Conservation (phyloP, 495 filamentous ascomycete species). For the Trichoderma asperelloides region DNA sequence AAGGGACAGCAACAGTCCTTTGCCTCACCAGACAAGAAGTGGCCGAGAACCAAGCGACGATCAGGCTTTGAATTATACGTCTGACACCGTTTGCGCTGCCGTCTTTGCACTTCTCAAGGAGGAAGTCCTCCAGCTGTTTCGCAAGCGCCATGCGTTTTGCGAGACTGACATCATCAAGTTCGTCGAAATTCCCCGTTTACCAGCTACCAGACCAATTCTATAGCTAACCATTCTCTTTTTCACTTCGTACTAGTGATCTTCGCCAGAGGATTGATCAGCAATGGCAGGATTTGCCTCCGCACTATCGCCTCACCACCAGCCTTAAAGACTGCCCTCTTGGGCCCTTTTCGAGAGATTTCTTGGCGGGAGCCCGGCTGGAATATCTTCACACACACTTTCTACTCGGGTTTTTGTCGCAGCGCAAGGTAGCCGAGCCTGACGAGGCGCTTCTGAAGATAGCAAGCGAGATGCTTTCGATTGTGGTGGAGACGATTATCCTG, state of each 20-base stretch:
- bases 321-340: not conserved
- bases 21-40: not conserved
- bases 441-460: conserved; percentile 23
- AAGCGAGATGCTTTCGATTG: conserved; percentile 28
- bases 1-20: not conserved
- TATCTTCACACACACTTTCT: conserved; percentile 35
- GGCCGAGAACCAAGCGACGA: conserved; percentile 8
- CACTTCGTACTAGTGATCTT: not conserved
- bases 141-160: conserved; percentile 17
- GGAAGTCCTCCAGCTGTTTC: conserved; percentile 30
- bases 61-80: conserved; percentile 21
- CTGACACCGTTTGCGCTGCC: conserved; percentile 34
- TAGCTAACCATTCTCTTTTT: not conserved
- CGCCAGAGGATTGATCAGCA: not conserved
- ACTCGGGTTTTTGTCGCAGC: conserved; percentile 23
- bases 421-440: conserved; percentile 27
- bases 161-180: not conserved
- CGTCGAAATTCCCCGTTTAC: not conserved
- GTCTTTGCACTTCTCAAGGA: conserved; percentile 33
- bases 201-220: no score
- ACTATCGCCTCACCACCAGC: conserved; percentile 4
- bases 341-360: not conserved
- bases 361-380: conserved; percentile 30
- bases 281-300: conserved; percentile 2
- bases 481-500: conserved; percentile 30